Conservation (phyloP, 1,284 basidiomycete species). For the Irpex sp. region DNA sequence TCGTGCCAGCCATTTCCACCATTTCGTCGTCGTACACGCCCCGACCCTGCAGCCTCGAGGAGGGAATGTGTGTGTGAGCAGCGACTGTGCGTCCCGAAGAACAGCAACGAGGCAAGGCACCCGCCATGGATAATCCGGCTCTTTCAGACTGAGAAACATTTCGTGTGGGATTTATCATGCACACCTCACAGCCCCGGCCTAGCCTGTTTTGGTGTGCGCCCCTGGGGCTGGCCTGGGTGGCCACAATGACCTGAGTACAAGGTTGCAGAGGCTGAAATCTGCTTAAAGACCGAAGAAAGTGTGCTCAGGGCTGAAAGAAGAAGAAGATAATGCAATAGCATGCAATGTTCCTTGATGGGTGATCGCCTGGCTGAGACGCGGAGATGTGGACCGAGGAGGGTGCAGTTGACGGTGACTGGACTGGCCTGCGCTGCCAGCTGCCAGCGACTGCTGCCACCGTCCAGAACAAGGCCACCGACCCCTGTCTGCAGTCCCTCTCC, state of each 20-base stretch:
- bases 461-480: conserved; percentile 10
- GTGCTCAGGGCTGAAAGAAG: neutral
- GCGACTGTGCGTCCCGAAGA: neutral
- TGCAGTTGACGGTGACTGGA: too few relatives aligned
- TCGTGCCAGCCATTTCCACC: neutral
- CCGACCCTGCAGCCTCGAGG: neutral
- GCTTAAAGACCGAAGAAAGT: neutral
- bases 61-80: neutral
- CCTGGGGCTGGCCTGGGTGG: neutral
- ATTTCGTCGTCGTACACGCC: neutral
- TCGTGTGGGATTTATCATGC: conserved; percentile 8
- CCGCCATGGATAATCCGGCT: neutral
- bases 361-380: neutral
- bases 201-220: neutral
- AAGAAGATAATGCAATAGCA: neutral
- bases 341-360: neutral
- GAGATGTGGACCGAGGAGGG: too few relatives aligned
- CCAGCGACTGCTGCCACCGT: neutral
- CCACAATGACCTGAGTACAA: neutral
- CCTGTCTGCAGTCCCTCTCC: conserved; percentile 18
- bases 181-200: conserved; percentile 5
- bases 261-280: neutral
- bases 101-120: neutral
- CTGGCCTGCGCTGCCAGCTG: too few relatives aligned
- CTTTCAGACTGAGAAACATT: neutral